Evolutionary conservation across 2,329 filamentous ascomycete genomes (phyloP), one percentile per base, ranked within the genome.

Genomic region (Epichloe sp.): DNA sequence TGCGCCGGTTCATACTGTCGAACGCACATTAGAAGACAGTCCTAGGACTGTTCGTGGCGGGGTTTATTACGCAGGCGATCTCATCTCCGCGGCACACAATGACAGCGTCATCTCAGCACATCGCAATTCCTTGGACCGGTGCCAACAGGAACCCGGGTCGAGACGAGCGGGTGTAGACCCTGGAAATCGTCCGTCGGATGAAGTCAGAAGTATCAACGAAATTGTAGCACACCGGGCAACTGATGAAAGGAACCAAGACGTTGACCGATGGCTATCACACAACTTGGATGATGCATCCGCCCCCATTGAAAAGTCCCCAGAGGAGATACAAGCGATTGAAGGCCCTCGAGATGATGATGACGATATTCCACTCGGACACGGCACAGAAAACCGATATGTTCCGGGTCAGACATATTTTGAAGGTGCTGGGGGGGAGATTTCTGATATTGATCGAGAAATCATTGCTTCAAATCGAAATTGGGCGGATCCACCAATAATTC

Each of bases 161-260:
- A 71, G 72, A 14, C 70, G 70, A 49, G 60, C 64, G 3, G 77
- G 77, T 7, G 63, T 78, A 42, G 75, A 68, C 41, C 77, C 77
- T 4, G 62, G 64, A 5, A 63, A 65, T 41, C 73, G 78, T 5
- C 58, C 71, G 4, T 57, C 65, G 0, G 63, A 65, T 2, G 71
- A 79, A 56, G 63, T 73, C 2, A 55, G 65, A 14, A 80, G 72
- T 56, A 63, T 73, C 50, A 79, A 80, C 52, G 71, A 80, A 48
- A 62, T 73, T 43, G 69, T 67, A 1, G 61, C 65, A 17, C 59
- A 63, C 34, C 70, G 72, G 5, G 62, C 71, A 50, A 59, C 67
- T 3, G 64, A 71, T 10, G 69, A 76, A 55, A 71, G 70, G 47
- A 80, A 78, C 45, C 61, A 66, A 14, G 67, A 71, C 38, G 75